Evolutionary conservation across 768 basidiomycete species (phyloP).

Genomic region (Nidularia pulvinata): DNA sequence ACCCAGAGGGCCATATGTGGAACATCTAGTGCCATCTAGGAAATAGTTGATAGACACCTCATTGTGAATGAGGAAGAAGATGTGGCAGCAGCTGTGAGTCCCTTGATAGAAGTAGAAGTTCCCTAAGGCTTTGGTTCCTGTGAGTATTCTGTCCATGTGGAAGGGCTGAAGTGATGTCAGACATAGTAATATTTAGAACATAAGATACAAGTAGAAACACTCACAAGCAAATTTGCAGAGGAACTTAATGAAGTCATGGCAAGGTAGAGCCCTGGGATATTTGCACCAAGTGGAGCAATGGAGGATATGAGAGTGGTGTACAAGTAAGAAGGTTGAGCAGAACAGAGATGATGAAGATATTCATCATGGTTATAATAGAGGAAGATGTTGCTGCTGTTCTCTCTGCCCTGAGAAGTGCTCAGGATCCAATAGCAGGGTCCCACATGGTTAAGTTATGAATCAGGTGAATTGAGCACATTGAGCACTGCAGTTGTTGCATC

Average conservation of each 20-base stretch:
- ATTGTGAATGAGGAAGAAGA: slow-evolving; percentile 9
- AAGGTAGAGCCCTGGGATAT: slow-evolving; percentile 30
- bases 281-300: slow-evolving; percentile 19
- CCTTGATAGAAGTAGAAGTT: slow-evolving; percentile 29
- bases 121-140: slow-evolving; percentile 19
- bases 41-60: slow-evolving; percentile 14
- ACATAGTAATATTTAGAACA: neutral
- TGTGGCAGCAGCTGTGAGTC: slow-evolving; percentile 12
- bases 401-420: too few relatives aligned
- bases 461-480: too few relatives aligned
- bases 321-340: slow-evolving; percentile 3
- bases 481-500: too few relatives aligned
- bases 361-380: slow-evolving; percentile 2
- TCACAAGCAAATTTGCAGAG: slow-evolving; percentile 21
- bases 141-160: slow-evolving; percentile 18
- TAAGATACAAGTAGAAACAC: neutral
- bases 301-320: slow-evolving; percentile 5
- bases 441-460: too few relatives aligned
- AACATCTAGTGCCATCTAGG: slow-evolving; percentile 20
- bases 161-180: slow-evolving; percentile 16
- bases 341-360: neutral
- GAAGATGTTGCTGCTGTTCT: too few relatives aligned
- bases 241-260: slow-evolving; percentile 16
- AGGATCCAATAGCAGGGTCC: too few relatives aligned
- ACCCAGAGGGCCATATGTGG: slow-evolving; percentile 19